phyloP scores from a whole-genome alignment of 306 rosid genomes.

The Malus sieversii region DNA sequence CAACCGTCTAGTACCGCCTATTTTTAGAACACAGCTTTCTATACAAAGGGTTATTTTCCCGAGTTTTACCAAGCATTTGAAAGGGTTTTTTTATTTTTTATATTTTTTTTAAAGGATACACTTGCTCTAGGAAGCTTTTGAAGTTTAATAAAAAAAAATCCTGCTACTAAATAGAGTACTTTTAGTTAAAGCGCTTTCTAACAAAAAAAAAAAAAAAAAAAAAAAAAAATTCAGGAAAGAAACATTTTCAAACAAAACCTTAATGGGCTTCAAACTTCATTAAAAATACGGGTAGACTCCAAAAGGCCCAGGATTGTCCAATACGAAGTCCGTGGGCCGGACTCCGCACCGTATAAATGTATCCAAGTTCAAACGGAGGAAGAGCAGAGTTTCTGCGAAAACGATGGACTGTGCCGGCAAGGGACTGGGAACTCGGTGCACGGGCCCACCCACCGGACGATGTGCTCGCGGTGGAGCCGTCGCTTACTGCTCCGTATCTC shows the following conservation, averaged over 20 bases:
- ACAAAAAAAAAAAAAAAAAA: too few relatives aligned
- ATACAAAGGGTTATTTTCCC: too few relatives aligned
- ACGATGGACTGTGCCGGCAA: slow-evolving; percentile 81
- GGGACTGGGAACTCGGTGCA: slow-evolving; percentile 59
- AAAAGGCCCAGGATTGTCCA: not conserved
- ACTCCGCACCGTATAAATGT: not conserved
- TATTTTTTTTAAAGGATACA: too few relatives aligned
- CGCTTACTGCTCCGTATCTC: slow-evolving; percentile 72
- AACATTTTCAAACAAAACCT: not conserved
- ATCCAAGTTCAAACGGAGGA: not conserved
- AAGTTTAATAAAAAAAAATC: too few relatives aligned
- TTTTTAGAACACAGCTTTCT: too few relatives aligned
- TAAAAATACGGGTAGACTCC: not conserved
- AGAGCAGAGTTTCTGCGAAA: not conserved
- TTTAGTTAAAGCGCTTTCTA: too few relatives aligned
- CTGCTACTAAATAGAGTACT: too few relatives aligned
- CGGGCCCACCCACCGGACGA: slow-evolving; percentile 44
- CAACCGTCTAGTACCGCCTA: too few relatives aligned
- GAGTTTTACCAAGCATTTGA: too few relatives aligned
- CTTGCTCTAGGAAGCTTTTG: too few relatives aligned
- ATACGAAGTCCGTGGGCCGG: not conserved
- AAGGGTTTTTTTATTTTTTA: too few relatives aligned
- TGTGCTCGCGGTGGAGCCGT: slow-evolving; percentile 79
- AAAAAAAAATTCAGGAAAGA: too few relatives aligned
- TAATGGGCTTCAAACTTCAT: not conserved